Base-by-base conservation (phyloP, 305 asterid genomes). In the Fraxinus latifolia region DNA sequence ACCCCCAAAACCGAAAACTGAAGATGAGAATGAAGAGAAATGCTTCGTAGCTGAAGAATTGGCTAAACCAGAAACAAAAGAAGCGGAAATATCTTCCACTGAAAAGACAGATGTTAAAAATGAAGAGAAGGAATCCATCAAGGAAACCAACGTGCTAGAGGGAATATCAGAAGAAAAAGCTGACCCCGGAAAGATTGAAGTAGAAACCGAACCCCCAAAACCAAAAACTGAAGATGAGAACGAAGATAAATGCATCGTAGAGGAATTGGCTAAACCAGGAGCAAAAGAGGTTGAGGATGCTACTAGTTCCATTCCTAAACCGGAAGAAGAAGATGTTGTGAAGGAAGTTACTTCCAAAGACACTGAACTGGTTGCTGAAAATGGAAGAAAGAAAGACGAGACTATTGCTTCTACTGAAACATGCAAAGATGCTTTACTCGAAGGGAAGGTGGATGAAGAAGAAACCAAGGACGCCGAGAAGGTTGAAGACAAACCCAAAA, bases 341-440 rank as follows among this genome's bases (percentile, higher is more conserved):
- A 85, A 79, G 19, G 89, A 86, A 68, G 87, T 83, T 29, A 60
- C 81, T 19, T 77, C 90, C 17, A 85, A 83, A 83, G 90, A 83
- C 36, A 72, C 80, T 77, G 86, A 86, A 72, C 68, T 44, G 53
- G 85, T 83, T 27, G 76, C 67, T 7, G 88, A 84, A 36, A 81
- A 62, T 70, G 89, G 71, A n/a, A 77, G 29, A 15, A 33, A 36
- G 7, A 68, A 79, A 50, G 83, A 82, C 9, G 89, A 68, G 39
- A 68, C 74, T 27, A 68, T 68, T 29, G 74, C 37, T 29, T 68
- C 74, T 15, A 31, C 74, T 14, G 74, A 68, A 14, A 27, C 74
- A 4, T 68, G 9, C 39, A 31, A 68, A 68, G 71, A 83, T 29
- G 86, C 85, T 32, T 83, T 84, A 68, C 74, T 74, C 7, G 85